These are phyloP conservation scores for Colletotrichum lindemuthianum DNA, from an alignment of 2,329 filamentous ascomycete species.

Conservation along the genomic window DNA sequence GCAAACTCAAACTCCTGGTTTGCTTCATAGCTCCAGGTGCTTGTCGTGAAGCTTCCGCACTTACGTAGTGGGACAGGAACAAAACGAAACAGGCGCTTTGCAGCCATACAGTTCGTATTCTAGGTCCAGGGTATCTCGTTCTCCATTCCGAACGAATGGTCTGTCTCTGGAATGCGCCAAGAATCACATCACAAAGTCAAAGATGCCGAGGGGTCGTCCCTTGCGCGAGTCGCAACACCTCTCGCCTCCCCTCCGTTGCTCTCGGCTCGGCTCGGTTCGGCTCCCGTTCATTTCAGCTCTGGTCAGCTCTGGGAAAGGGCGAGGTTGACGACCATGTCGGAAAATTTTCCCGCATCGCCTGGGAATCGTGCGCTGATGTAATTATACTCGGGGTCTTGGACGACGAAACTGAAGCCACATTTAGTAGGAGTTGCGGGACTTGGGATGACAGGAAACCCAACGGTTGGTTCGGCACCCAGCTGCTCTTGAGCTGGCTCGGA, in stretches of 20 bases:
- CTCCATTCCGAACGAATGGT: neutral
- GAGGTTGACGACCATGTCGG: conserved; percentile 53
- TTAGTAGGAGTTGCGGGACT: neutral
- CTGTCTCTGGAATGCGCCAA: neutral
- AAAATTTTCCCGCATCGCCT: conserved; percentile 53
- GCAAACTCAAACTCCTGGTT: no score
- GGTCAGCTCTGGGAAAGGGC: conserved; percentile 37
- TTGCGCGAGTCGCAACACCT: no score
- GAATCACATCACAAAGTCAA: neutral
- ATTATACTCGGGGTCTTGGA: conserved; percentile 59
- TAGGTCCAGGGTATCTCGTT: neutral
- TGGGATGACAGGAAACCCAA: neutral
- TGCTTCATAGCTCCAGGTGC: no score
- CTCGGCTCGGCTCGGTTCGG: no score
- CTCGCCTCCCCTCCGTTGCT: no score
- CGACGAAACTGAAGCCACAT: conserved; percentile 52
- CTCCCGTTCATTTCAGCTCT: no score
- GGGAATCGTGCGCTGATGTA: conserved; percentile 60
- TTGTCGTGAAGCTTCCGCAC: no score
- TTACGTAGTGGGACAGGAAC: no score
- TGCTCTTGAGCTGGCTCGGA: conserved; percentile 57
- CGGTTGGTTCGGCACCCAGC: conserved; percentile 41
- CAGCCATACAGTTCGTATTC: neutral
- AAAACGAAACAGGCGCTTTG: neutral
- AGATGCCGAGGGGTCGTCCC: no score